phyloP scores from a whole-genome alignment of 2,329 filamentous ascomycete genomes.

The Pestalotiopsis sp. region DNA sequence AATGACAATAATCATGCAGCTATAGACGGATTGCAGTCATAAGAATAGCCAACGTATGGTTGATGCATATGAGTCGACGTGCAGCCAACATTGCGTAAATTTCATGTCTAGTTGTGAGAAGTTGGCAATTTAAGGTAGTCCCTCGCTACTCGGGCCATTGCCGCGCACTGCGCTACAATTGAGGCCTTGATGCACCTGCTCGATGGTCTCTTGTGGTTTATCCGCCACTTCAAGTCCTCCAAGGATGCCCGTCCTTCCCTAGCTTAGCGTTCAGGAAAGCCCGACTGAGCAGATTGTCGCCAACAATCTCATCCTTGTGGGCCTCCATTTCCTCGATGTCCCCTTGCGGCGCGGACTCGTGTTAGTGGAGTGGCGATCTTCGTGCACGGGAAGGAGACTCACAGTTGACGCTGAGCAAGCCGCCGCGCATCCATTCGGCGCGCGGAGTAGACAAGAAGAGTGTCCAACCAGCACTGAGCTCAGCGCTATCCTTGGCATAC shows the following conservation, averaged over 20 bases:
- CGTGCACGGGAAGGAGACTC: constrained; percentile 10
- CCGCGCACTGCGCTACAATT: not conserved
- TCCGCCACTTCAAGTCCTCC: constrained; percentile 14
- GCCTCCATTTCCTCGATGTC: constrained; percentile 26
- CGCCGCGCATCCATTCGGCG: constrained; percentile 24
- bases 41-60: too few relatives aligned
- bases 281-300: constrained; percentile 20
- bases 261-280: constrained; percentile 24
- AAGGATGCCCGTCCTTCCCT: constrained; percentile 23
- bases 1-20: too few relatives aligned
- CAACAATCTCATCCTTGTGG: constrained; percentile 23
- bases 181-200: not conserved
- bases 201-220: not conserved
- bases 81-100: too few relatives aligned
- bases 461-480: constrained; percentile 11
- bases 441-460: constrained; percentile 15
- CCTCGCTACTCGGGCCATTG: not conserved
- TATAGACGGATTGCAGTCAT: too few relatives aligned
- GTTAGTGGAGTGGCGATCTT: constrained; percentile 16
- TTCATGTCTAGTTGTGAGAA: not conserved
- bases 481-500: constrained; percentile 11
- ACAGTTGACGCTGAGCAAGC: constrained; percentile 24
- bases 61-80: too few relatives aligned
- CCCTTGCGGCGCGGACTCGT: constrained; percentile 18
- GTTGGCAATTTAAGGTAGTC: not conserved